A percentile compares a stretch with the other conserved stretches of the same genome.
phyloP scores from a whole-genome alignment of 2,329 filamentous ascomycete genomes.

The Cryphonectria carpinicola region DNA sequence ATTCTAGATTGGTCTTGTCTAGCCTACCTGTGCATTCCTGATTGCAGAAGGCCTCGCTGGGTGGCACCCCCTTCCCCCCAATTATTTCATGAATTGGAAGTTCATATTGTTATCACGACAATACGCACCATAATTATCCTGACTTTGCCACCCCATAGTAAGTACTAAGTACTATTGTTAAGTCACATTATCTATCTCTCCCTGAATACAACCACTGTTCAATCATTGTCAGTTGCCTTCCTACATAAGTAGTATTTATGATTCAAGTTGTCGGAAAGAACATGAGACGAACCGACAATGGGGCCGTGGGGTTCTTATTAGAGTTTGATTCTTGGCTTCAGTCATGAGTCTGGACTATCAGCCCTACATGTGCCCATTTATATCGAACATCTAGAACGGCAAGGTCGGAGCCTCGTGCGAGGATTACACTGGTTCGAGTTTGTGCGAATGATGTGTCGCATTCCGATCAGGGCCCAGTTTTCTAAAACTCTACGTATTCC shows the following conservation, averaged over 20 bases:
- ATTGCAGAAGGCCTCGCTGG: not conserved
- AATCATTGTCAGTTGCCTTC: not conserved
- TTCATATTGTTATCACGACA: not conserved
- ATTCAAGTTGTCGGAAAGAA: not conserved
- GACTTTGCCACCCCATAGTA: not conserved
- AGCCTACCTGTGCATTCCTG: too few relatives aligned
- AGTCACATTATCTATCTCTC: not conserved
- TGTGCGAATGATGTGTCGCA: not conserved
- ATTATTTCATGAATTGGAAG: not conserved
- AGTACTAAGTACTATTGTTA: too few relatives aligned
- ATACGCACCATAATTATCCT: not conserved
- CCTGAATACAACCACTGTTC: not conserved
- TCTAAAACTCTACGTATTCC: not conserved
- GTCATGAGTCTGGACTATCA: not conserved
- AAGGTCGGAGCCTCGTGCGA: not conserved
- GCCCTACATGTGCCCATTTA: not conserved
- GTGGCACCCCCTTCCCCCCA: too few relatives aligned
- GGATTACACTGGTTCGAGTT: not conserved
- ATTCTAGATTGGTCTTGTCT: too few relatives aligned
- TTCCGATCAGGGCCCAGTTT: not conserved
- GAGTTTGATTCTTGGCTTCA: not conserved
- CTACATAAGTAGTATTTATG: not conserved
- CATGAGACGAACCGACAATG: too few relatives aligned
- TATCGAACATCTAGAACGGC: not conserved
- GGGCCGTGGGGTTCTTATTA: not conserved